These are phyloP conservation scores for Cymbidium sinense DNA, from an alignment of 106 monocot species.

Conservation along the genomic window DNA sequence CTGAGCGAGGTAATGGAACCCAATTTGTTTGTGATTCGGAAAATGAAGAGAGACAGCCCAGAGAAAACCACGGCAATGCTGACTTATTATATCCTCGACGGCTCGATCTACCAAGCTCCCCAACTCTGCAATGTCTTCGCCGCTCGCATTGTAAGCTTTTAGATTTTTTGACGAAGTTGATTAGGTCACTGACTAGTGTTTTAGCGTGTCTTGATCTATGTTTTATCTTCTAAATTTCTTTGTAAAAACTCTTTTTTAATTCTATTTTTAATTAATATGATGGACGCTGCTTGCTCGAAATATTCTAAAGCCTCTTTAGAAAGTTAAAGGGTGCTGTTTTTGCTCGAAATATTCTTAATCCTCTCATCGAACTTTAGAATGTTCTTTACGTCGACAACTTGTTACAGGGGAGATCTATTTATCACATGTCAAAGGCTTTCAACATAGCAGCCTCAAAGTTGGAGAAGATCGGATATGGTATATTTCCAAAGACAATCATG, in stretches of 20 bases:
- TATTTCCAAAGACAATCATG: neutral
- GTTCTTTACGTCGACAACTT: neutral
- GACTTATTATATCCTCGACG: slow-evolving; percentile 84
- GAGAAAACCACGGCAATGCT: slow-evolving; percentile 88
- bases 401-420: slow-evolving; percentile 71
- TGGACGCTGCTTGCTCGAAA: neutral
- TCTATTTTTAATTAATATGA: neutral
- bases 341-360: neutral
- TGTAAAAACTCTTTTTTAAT: neutral
- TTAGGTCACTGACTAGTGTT: neutral
- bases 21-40: slow-evolving; percentile 91
- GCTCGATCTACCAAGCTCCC: slow-evolving; percentile 93
- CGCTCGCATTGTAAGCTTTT: slow-evolving; percentile 68
- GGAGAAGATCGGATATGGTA: slow-evolving; percentile 96
- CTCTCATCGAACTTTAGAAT: neutral
- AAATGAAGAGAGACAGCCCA: slow-evolving; percentile 90
- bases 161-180: neutral
- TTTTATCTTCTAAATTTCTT: neutral
- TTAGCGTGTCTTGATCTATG: neutral
- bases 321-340: neutral
- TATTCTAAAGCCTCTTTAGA: neutral
- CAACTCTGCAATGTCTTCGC: slow-evolving; percentile 90
- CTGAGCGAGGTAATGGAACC: slow-evolving; percentile 95
- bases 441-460: slow-evolving; percentile 76
- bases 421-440: slow-evolving; percentile 95